Conservation (phyloP, 495 filamentous ascomycete species). For the Talaromyces liani region DNA sequence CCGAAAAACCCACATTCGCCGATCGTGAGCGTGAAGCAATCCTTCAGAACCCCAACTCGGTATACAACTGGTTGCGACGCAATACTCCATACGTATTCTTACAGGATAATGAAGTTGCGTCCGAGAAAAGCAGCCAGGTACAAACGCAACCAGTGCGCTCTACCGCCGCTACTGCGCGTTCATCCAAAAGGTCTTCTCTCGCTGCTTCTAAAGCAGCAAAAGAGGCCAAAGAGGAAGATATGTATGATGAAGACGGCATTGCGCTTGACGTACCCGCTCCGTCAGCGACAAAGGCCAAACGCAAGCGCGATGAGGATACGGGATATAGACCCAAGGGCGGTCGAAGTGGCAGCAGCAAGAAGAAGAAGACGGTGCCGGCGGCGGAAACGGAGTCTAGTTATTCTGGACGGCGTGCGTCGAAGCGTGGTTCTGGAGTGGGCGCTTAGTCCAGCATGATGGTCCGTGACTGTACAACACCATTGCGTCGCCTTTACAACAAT, state of each 20-base stretch:
- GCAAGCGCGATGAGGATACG: slow-evolving; percentile 60
- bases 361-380: slow-evolving; percentile 46
- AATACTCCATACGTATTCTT: slow-evolving; percentile 79
- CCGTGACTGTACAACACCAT: neutral
- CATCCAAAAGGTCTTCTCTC: slow-evolving; percentile 31
- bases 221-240: slow-evolving; percentile 41
- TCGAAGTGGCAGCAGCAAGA: slow-evolving; percentile 52
- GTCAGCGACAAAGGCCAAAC: slow-evolving; percentile 34
- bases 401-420: slow-evolving; percentile 23
- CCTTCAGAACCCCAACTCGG: slow-evolving; percentile 71
- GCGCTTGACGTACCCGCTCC: slow-evolving; percentile 32
- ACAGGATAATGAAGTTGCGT: slow-evolving; percentile 64
- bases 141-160: slow-evolving; percentile 18
- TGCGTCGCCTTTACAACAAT: neutral
- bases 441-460: neutral
- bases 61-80: slow-evolving; percentile 84
- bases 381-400: slow-evolving; percentile 21
- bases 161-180: slow-evolving; percentile 23
- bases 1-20: slow-evolving; percentile 31
- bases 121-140: slow-evolving; percentile 44
- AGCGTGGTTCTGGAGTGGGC: slow-evolving; percentile 17
- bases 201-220: slow-evolving; percentile 17
- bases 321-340: slow-evolving; percentile 64
- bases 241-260: slow-evolving; percentile 45
- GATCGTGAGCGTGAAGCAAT: slow-evolving; percentile 53